Evolutionary conservation across 192 early-diverging fungal genomes (phyloP).

Genomic region (Geosiphon pyriformis): DNA sequence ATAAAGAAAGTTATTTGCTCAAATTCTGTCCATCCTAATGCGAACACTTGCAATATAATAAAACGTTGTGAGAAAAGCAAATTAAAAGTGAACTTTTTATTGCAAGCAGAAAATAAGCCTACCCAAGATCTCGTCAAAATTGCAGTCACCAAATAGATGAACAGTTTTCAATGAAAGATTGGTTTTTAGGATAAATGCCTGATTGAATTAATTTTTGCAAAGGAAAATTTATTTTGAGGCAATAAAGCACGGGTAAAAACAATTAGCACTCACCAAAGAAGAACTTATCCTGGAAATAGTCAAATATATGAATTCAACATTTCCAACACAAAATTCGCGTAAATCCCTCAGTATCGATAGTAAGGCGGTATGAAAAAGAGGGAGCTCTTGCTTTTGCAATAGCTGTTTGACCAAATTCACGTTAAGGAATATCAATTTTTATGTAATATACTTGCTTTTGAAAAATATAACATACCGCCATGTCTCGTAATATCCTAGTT

Average conservation of each 20-base stretch:
- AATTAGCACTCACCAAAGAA: slow-evolving; percentile 1
- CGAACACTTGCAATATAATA: slow-evolving; percentile 10
- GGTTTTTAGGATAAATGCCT: background rate
- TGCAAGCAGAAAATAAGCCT: background rate
- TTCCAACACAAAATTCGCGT: slow-evolving; percentile 8
- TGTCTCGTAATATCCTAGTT: background rate
- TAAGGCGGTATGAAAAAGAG: background rate
- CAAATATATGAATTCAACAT: slow-evolving; percentile 11
- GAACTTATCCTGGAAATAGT: slow-evolving; percentile 7
- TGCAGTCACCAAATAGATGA: slow-evolving; percentile 9
- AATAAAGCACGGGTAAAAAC: background rate
- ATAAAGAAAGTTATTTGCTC: slow-evolving; percentile 7
- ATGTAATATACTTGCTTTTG: too few relatives aligned
- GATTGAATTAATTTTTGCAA: background rate
- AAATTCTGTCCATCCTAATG: background rate
- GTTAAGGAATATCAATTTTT: too few relatives aligned
- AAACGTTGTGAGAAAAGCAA: background rate
- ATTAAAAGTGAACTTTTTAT: background rate
- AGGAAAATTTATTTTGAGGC: background rate
- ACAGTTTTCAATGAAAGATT: slow-evolving; percentile 1
- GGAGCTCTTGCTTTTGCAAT: background rate
- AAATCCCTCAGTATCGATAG: background rate
- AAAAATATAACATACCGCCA: background rate
- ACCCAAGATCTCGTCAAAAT: slow-evolving; percentile 23
- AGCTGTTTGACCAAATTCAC: too few relatives aligned